These are phyloP conservation scores for Lenzites betulinus DNA, from an alignment of 768 basidiomycete species.

Conservation along the genomic window DNA sequence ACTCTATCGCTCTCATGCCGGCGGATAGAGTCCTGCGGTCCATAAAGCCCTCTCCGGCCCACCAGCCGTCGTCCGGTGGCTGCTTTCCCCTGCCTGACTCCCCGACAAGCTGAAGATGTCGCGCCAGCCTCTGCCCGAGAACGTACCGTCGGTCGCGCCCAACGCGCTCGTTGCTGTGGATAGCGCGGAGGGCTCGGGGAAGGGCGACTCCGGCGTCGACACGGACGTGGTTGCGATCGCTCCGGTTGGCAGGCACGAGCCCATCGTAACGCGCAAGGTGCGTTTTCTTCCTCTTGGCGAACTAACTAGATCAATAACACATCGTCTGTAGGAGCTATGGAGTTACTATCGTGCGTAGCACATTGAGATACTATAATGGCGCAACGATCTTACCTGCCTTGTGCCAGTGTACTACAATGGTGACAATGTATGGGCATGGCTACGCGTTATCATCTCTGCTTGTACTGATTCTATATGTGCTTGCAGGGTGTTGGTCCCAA, in stretches of 20 bases:
- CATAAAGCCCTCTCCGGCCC: too few species aligned
- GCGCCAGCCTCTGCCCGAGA: slow-evolving; percentile 15
- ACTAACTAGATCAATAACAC: background rate
- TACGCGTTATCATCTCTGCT: background rate
- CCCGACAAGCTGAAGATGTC: slow-evolving; percentile 13
- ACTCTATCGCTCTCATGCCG: background rate
- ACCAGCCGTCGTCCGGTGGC: background rate
- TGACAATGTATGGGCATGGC: slow-evolving; percentile 59
- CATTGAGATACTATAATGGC: background rate
- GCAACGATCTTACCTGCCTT: background rate
- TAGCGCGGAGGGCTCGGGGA: slow-evolving; percentile 8
- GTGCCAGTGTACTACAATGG: slow-evolving; percentile 77
- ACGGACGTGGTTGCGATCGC: slow-evolving; percentile 14
- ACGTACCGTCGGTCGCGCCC: background rate
- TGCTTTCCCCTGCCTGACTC: background rate
- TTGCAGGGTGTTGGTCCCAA: slow-evolving; percentile 66
- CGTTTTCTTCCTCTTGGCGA: background rate
- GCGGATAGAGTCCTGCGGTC: background rate
- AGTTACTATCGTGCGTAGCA: slow-evolving; percentile 67
- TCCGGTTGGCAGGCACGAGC: slow-evolving; percentile 46
- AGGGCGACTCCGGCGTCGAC: slow-evolving; percentile 3
- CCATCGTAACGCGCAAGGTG: slow-evolving; percentile 61
- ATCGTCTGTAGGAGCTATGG: slow-evolving; percentile 59
- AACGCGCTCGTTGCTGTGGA: slow-evolving; percentile 5
- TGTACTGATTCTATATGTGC: background rate